phyloP scores from a whole-genome alignment of 2,329 filamentous ascomycete genomes.

The Parastagonospora avenae region DNA sequence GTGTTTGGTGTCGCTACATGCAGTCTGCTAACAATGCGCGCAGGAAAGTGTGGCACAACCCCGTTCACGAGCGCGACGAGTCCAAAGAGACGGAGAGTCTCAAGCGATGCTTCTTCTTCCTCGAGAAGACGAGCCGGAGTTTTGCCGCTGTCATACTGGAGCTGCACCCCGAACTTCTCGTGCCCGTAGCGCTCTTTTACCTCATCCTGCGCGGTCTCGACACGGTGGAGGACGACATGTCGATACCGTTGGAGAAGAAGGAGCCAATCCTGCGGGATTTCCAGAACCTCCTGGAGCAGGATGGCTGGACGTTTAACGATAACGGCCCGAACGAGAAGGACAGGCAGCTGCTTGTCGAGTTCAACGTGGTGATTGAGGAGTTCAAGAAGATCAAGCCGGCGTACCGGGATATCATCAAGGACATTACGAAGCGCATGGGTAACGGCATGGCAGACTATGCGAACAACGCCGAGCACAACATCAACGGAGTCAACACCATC shows the following conservation, averaged over 20 bases:
- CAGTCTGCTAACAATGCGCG: constrained; percentile 12
- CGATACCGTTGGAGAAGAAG: constrained; percentile 79
- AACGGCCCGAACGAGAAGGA: constrained; percentile 95
- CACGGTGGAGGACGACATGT: constrained; percentile 99
- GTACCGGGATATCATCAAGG: constrained; percentile 86
- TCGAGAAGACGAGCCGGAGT: constrained; percentile 88
- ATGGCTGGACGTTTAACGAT: constrained; percentile 88
- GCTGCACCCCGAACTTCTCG: constrained; percentile 88
- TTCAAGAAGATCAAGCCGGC: constrained; percentile 84
- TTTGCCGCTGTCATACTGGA: constrained; percentile 95
- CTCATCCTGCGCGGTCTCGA: constrained; percentile 89
- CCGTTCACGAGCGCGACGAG: constrained; percentile 82
- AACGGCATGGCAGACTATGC: constrained; percentile 98
- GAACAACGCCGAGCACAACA: constrained; percentile 79
- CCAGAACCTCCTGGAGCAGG: constrained; percentile 74
- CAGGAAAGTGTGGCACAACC: constrained; percentile 97
- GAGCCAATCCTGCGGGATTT: constrained; percentile 86
- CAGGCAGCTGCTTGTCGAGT: constrained; percentile 87
- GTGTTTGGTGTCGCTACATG: background rate
- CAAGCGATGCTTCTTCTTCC: constrained; percentile 82
- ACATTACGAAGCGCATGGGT: constrained; percentile 93
- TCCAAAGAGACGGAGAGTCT: constrained; percentile 75
- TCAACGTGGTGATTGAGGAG: constrained; percentile 83
- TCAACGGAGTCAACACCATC: constrained; percentile 79
- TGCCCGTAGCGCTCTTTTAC: constrained; percentile 92